These are phyloP conservation scores for Coemansia sp. DNA, from an alignment of 192 early-diverging fungal species.

Conservation along the genomic window DNA sequence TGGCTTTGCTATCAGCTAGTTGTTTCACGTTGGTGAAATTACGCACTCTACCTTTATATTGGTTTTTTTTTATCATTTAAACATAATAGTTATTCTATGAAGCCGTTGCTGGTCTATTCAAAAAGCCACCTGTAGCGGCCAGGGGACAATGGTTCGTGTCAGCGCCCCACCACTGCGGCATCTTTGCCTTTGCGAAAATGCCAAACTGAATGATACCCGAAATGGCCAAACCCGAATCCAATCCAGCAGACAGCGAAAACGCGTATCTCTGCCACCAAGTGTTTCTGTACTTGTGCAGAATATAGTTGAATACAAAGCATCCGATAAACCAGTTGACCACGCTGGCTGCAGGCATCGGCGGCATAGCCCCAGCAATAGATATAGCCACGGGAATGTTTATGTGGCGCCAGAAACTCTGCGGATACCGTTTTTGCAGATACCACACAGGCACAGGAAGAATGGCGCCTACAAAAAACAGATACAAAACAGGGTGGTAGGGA, in stretches of 20 bases:
- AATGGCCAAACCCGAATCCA: constrained; percentile 54
- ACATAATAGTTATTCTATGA: background rate
- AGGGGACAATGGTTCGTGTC: constrained; percentile 96
- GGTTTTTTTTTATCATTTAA: no score
- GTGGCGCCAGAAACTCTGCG: constrained; percentile 62
- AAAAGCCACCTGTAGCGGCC: constrained; percentile 88
- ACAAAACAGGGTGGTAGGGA: constrained; percentile 55
- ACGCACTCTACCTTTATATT: no score
- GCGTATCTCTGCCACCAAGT: constrained; percentile 68
- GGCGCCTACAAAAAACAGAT: constrained; percentile 64
- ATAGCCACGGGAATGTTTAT: constrained; percentile 73
- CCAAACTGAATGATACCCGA: constrained; percentile 53
- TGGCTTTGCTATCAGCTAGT: no score
- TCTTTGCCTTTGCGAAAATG: constrained; percentile 41
- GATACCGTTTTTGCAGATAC: constrained; percentile 64
- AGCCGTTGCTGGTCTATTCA: constrained; percentile 11
- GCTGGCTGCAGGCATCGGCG: constrained; percentile 65
- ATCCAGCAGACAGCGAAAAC: constrained; percentile 55
- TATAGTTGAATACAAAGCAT: constrained; percentile 71
- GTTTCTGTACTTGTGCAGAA: constrained; percentile 62
- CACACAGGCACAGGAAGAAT: constrained; percentile 73
- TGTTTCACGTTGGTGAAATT: no score
- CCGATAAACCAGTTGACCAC: constrained; percentile 71
- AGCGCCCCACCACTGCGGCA: constrained; percentile 54
- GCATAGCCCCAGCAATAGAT: constrained; percentile 61